Evolutionary conservation across 306 rosid species (phyloP), one percentile per base, ranked within the genome.

Genomic region (Cucumis cinereus): DNA sequence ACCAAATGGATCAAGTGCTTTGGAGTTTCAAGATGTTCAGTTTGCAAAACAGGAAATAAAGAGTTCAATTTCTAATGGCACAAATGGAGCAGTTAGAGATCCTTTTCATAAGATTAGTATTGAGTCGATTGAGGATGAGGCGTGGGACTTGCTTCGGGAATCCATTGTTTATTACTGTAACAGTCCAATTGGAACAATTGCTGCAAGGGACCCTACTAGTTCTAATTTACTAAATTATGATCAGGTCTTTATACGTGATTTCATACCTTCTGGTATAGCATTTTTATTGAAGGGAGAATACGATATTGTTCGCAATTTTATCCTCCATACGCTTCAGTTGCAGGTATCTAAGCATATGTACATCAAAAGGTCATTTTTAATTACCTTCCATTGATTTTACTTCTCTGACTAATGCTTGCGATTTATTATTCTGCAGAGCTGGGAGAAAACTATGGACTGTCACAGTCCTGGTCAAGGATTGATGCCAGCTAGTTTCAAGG

Each of bases 401-500:
- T 9, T 26, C 41, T 15, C 10, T 50, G 76, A 4, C 30, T 16
- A 71, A 71, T 49, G 45, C 60, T 43, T 12, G 36, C 1, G 17
- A 71, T 49, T 13, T 0, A 13, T 71, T 79, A 75, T 58, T 77
- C 73, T 81, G 61, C 87, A 92, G 97, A 92, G 97, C 87, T 92
- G 97, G 97, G 97, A 92, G 88, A 92, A 92, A 84, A 92, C 97
- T 73, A 90, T 92, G 86, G 96, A 90, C 82, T 92, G 97, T 77
- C 91, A 92, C 73, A 92, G 97, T 81, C 92, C 97, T 66, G 97
- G 97, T 77, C 96, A 92, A 89, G 97, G 97, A 79, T 74, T 90
- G 82, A 92, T 90, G 97, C 97, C 97, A 53, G 97, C 96, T 82
- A 92, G 97, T 81, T 92, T 92, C 78, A 92, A 92, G 86, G 92